Evolutionary conservation across 1,139 yeast species (phyloP), one percentile per base, ranked within the genome.

Genomic region (Candida sp.): DNA sequence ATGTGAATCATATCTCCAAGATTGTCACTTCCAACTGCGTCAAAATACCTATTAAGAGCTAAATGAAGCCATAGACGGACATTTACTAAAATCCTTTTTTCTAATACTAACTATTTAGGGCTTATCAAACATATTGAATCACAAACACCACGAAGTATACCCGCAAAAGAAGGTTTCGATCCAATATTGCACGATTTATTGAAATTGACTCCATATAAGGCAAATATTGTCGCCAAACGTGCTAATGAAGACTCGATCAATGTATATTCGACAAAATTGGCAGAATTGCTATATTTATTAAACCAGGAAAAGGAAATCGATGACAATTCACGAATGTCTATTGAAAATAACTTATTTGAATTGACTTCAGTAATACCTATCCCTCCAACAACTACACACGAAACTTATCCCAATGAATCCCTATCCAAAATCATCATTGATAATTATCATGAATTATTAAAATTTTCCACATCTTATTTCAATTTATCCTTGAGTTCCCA

Each of bases 361-460:
- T 43, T 66, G 36, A 66, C 69, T 2, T 57, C 66, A 3, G 55
- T 54, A 33, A 55, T 66, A 6, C 74, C 75, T 3, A 45, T 42
- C 11, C 50, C 53, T 8, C 29, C 36, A 4, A 15, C 19, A 15
- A 25, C 15, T 11, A 33, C 29, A 8, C n/a, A 5, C 21, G 34
- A 21, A 22, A 39, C 51, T 8, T 70, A 68, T 45, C 78, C 79
- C 1, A 62, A 66, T 41, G 66, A 64, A 43, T 63, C 66, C 23
- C 56, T 73, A 29, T 70, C 76, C 3, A 63, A 61, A 44, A 58
- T 73, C 11, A 53, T 73, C 35, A 56, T 73, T 11, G 79, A 73
- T 43, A 73, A 73, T 50, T 73, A 64, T 49, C 55, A 56, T 23
- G 51, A 53, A 5, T 52, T 73, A 12, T 50, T 64, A 41, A 52